Base-by-base conservation (phyloP, 2,329 filamentous ascomycete species). In the Neophaeococcomyces aloes region DNA sequence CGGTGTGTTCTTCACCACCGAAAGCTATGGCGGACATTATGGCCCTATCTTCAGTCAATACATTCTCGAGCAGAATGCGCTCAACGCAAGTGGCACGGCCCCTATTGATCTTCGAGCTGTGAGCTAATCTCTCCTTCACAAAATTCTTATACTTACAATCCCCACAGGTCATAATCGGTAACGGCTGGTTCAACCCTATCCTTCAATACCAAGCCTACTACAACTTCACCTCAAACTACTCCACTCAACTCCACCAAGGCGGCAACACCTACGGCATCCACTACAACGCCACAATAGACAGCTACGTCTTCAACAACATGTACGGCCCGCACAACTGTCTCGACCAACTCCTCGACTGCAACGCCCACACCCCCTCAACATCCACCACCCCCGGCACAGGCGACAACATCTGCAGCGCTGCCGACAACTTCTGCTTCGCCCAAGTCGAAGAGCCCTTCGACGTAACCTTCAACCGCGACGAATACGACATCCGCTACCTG, bases 241-340 rank as follows among this genome's bases (percentile, higher is more conserved):
- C 8, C 31, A 42, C 39, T 4, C 39, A 42, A 21, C 10, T 29
- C 10, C 39, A 42, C 27, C 39, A 42, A 29, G 61, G 61, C 1
- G 61, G 61, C 14, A 63, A 63, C 44, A 59, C 60, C 6, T 64
- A 63, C 33, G 59, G 61, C 35, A 59, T 61, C 40, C 56, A 54
- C 11, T 55, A 52, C 31, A 57, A 57, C 40, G 47, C 50, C 15
- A 43, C 38, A 2, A 59, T 69, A 23, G 64, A 72, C 44, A 62
- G 62, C 0, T 60, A 69, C 55, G 68, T 76, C 59, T 75, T 75
- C 63, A 76, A 79, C 60, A 72, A 71, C 51, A 56, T 79, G 25
- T 80, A 78, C 55, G 76, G 76, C 1, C 54, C 64, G 2, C 76
- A 76, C 25, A 79, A 79, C 57, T 81, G 78, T 57, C 58, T 74